These are phyloP conservation scores for Neonothopanus nambi DNA, from an alignment of 1,284 basidiomycete genomes.

Conservation along the genomic window DNA sequence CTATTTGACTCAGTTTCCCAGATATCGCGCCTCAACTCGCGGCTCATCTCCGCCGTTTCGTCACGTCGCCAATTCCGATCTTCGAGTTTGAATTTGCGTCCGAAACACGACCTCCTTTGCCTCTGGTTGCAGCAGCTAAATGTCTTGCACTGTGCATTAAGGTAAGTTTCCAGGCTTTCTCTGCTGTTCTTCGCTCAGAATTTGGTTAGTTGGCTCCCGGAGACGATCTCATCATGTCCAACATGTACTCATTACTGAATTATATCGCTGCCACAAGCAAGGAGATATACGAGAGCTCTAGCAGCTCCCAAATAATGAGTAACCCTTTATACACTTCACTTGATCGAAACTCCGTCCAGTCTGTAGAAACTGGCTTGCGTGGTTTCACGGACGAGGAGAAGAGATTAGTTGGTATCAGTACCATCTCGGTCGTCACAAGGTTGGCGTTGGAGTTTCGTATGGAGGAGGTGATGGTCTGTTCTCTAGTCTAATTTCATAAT, in stretches of 20 bases:
- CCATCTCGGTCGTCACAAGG: slow-evolving; percentile 85
- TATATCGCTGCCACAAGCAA: slow-evolving; percentile 83
- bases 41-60: slow-evolving; percentile 82
- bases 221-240: slow-evolving; percentile 91
- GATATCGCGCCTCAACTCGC: slow-evolving; percentile 79
- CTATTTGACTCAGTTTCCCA: slow-evolving; percentile 63
- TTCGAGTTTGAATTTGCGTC: slow-evolving; percentile 85
- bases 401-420: slow-evolving; percentile 83
- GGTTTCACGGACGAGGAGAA: slow-evolving; percentile 84
- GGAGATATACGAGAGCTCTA: slow-evolving; percentile 60
- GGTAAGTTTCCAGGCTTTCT: slow-evolving; percentile 37
- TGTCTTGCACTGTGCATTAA: slow-evolving; percentile 90
- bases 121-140: slow-evolving; percentile 83
- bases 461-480: slow-evolving; percentile 60
- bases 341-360: slow-evolving; percentile 50
- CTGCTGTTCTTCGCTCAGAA: neutral
- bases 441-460: slow-evolving; percentile 81
- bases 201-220: slow-evolving; percentile 71
- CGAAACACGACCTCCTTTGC: slow-evolving; percentile 72
- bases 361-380: slow-evolving; percentile 60
- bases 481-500: neutral
- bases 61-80: slow-evolving; percentile 85
- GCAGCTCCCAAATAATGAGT: slow-evolving; percentile 38
- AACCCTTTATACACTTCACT: slow-evolving; percentile 43
- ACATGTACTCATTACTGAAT: slow-evolving; percentile 94